Percentiles rank a stretch among this genome's conserved stretches.
These are phyloP conservation scores for Aspergillus awamori DNA, from an alignment of 2,329 filamentous ascomycete species.

Conservation along the genomic window DNA sequence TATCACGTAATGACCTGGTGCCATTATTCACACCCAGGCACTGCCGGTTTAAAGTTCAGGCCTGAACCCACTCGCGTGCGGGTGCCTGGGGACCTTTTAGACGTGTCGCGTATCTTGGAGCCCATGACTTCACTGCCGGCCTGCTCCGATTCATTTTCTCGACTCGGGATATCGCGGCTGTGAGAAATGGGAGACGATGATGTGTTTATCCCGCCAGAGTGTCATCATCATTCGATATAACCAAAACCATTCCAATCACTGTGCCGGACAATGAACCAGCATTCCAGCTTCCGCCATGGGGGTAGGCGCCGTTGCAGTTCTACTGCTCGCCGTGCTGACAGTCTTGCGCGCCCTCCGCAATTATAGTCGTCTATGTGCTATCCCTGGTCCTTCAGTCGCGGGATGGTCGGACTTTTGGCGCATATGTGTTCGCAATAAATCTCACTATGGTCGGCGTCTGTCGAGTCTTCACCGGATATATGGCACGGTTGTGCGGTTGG, in stretches of 20 bases:
- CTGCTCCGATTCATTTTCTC: constrained; percentile 20
- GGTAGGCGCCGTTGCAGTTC: constrained; percentile 11
- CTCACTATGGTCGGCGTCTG: constrained; percentile 14
- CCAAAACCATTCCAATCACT: neutral
- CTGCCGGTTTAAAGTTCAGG: neutral
- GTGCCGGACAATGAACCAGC: neutral
- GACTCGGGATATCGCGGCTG: constrained; percentile 22
- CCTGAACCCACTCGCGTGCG: neutral
- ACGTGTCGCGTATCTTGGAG: neutral
- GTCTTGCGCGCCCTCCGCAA: constrained; percentile 16
- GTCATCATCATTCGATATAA: neutral
- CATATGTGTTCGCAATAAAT: neutral
- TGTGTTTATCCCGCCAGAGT: neutral
- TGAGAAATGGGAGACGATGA: constrained; percentile 6
- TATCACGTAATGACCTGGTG: constrained; percentile 4
- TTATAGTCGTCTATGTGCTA: constrained; percentile 15
- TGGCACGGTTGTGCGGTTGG: constrained; percentile 22
- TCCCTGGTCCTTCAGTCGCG: constrained; percentile 21
- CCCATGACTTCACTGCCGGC: constrained; percentile 6
- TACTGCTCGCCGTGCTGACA: constrained; percentile 7
- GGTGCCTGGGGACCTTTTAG: constrained; percentile 5
- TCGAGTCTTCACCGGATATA: constrained; percentile 18
- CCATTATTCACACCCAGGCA: neutral
- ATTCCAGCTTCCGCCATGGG: constrained; percentile 13
- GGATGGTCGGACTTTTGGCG: constrained; percentile 19